phyloP scores from a whole-genome alignment of 176 grass and related monocot species.

The Cenchrus fungigraminus region DNA sequence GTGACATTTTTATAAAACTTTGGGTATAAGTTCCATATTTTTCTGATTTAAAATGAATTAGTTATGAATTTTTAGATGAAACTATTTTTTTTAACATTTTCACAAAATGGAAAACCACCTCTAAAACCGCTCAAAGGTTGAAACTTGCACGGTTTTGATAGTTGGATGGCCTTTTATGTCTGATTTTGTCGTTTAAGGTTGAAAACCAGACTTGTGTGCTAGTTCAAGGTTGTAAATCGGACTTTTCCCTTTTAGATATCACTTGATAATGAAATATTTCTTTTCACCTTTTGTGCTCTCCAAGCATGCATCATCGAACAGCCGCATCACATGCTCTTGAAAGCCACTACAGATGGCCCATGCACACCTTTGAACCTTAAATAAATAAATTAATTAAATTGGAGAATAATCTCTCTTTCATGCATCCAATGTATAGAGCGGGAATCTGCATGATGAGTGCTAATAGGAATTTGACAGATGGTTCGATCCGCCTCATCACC shows the following conservation, averaged over 20 bases:
- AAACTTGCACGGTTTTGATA: too few relatives aligned
- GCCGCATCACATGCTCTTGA: constrained; percentile 57
- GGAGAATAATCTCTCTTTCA: constrained; percentile 1
- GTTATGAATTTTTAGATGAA: too few relatives aligned
- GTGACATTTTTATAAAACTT: too few relatives aligned
- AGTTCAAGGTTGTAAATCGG: too few relatives aligned
- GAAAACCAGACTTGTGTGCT: too few relatives aligned
- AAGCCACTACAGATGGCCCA: constrained; percentile 16
- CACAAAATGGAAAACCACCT: too few relatives aligned
- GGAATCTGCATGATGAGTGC: constrained; percentile 37
- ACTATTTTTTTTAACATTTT: too few relatives aligned
- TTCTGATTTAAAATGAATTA: too few relatives aligned
- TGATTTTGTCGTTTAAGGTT: too few relatives aligned
- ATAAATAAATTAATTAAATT: constrained; percentile 29
- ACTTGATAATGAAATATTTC: constrained; percentile 1
- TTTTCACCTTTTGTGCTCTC: constrained; percentile 39
- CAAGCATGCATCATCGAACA: constrained; percentile 42
- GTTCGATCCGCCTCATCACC: neutral
- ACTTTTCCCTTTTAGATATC: constrained; percentile 13
- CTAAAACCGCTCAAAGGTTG: too few relatives aligned
- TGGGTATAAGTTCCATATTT: too few relatives aligned
- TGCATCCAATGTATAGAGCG: neutral
- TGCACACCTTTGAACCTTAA: constrained; percentile 19
- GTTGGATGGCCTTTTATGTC: too few relatives aligned
- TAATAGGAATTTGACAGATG: constrained; percentile 47